Percentiles rank a stretch among this genome's conserved stretches.
These are phyloP conservation scores for Recurvomyces mirabilis DNA, from an alignment of 495 filamentous ascomycete species.

Conservation along the genomic window DNA sequence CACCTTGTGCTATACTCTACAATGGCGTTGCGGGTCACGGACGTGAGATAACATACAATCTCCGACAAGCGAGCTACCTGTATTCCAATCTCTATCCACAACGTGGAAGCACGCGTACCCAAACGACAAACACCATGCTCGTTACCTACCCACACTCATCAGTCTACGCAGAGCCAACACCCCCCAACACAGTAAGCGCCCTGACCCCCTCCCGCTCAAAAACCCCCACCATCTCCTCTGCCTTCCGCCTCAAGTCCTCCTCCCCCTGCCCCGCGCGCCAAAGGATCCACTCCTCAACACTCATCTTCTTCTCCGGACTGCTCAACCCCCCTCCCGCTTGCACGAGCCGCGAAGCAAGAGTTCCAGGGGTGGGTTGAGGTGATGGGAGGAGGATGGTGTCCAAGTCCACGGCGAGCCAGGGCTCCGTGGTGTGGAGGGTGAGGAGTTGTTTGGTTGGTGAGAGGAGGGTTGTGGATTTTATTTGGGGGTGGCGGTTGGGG, in stretches of 20 bases:
- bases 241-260: constrained; percentile 63
- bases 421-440: constrained; percentile 31
- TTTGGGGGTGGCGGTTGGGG: constrained; percentile 9
- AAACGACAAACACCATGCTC: too few species aligned
- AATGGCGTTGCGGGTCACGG: too few species aligned
- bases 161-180: too few species aligned
- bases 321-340: constrained; percentile 42
- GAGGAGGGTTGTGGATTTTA: constrained; percentile 8
- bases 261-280: constrained; percentile 71
- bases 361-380: constrained; percentile 21
- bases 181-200: constrained; percentile 63
- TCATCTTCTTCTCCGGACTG: constrained; percentile 75
- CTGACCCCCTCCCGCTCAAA: constrained; percentile 75
- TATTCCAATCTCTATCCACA: too few species aligned
- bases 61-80: too few species aligned
- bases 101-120: too few species aligned
- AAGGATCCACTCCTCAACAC: constrained; percentile 82
- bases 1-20: too few species aligned
- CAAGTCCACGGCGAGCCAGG: constrained; percentile 66
- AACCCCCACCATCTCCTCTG: constrained; percentile 62
- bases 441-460: constrained; percentile 35
- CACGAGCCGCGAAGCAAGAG: constrained; percentile 31
- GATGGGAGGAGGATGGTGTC: constrained; percentile 45
- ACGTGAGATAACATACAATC: too few species aligned
- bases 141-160: too few species aligned